Base-by-base conservation (phyloP, 2,329 filamentous ascomycete genomes). In the Beauveria varroae region DNA sequence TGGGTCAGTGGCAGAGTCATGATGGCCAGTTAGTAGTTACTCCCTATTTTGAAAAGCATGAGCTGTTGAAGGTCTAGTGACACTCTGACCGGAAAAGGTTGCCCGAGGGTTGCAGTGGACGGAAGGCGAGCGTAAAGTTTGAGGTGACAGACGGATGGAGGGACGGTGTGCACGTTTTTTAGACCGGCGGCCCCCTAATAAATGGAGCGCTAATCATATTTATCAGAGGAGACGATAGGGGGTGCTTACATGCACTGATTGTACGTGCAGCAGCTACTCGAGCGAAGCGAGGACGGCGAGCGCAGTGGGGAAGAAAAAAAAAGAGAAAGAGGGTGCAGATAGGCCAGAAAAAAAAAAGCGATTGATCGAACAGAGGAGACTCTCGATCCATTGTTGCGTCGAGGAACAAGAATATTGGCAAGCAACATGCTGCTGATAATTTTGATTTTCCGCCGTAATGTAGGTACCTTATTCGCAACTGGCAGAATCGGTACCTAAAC, bases 181-280 rank as follows among this genome's bases (percentile, higher is more conserved):
- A 16, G 37, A 22, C 16, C 8, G 12, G 47, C 18, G 16, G n/a
- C 40, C 10, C 24, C 41, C 54, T 18, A 22, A 46, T 28, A 40
- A 41, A 41, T 34, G 54, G 41, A 56, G 54, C 54, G 54, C 54
- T 47, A 56, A 56, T 56, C 47, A 57, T 46, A 34, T 43, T 54
- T 54, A 26, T 26, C 3, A 43, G 22, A 54, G 52, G 54, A 22
- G 24, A 16, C 3, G 50, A 37, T 9, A 26, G 54, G 26, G 54
- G 37, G 20, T 41, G 51, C 51, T 53, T 53, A 37, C 34, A 37
- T 37, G 34, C 34, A 37, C 34, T 37, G 34, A 37, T 37, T 37
- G 34, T 37, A 37, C 34, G 34, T 37, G 34, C 34, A 37, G 14
- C 34, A 37, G 34, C 34, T 37, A 43, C 41, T 43, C 37, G 37